Evolutionary conservation across 2,329 filamentous ascomycete genomes (phyloP).

Genomic region (Monilinia aucupariae): DNA sequence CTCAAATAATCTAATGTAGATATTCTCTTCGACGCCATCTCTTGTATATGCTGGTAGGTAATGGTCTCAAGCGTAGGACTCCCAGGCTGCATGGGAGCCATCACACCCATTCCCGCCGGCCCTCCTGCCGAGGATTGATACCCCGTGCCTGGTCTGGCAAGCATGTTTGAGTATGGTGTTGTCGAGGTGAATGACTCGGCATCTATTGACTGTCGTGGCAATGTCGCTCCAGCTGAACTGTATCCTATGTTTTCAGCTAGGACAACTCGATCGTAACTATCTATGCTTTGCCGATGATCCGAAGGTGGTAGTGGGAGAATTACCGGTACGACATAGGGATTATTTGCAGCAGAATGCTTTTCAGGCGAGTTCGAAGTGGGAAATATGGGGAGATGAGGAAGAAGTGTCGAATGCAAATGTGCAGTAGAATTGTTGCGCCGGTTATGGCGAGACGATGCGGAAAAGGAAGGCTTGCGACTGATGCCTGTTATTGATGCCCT

Average conservation of each 20-base stretch:
- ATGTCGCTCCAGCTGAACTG: constrained; percentile 8
- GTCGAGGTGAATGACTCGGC: constrained; percentile 28
- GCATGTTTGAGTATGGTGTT: constrained; percentile 32
- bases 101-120: constrained; percentile 20
- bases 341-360: constrained; percentile 22
- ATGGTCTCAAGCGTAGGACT: constrained; percentile 36
- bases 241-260: constrained; percentile 20
- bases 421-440: constrained; percentile 40
- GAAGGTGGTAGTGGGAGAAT: constrained; percentile 4
- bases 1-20: constrained; percentile 88
- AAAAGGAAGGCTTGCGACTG: constrained; percentile 49
- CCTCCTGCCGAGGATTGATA: constrained; percentile 24
- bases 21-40: constrained; percentile 86
- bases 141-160: constrained; percentile 30
- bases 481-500: constrained; percentile 44
- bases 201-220: constrained; percentile 2
- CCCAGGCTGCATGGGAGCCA: constrained; percentile 25
- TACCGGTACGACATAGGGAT: constrained; percentile 19
- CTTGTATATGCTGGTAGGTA: constrained; percentile 62
- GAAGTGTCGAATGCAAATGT: constrained; percentile 15
- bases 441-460: constrained; percentile 32
- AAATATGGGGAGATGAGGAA: constrained; percentile 5
- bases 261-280: constrained; percentile 24
- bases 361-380: constrained; percentile 20
- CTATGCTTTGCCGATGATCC: constrained; percentile 14